phyloP scores from a whole-genome alignment of 208 protist species.

The Wallacemonas sp. region DNA sequence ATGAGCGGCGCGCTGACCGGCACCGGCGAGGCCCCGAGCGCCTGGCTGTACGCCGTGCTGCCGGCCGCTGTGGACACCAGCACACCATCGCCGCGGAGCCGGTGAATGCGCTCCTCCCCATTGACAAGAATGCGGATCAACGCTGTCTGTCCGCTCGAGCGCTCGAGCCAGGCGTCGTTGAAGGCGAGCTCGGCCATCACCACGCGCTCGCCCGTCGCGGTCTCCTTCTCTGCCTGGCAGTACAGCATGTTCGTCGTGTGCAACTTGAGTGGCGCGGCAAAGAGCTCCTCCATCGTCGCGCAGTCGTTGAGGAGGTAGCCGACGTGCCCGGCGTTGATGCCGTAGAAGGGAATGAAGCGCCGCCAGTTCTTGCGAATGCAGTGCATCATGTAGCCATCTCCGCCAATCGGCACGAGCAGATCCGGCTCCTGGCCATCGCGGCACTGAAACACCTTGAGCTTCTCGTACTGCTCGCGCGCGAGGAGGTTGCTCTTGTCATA shows the following conservation, averaged over 20 bases:
- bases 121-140: slow-evolving; percentile 90
- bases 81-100: slow-evolving; percentile 85
- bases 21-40: slow-evolving; percentile 86
- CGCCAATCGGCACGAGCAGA: slow-evolving; percentile 90
- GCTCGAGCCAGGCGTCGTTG: slow-evolving; percentile 93
- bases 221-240: slow-evolving; percentile 81
- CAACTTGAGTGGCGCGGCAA: slow-evolving; percentile 84
- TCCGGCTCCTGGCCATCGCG: slow-evolving; percentile 75
- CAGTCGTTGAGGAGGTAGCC: slow-evolving; percentile 88
- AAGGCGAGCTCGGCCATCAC: slow-evolving; percentile 85
- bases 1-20: slow-evolving; percentile 87
- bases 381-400: slow-evolving; percentile 93
- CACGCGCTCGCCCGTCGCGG: slow-evolving; percentile 58
- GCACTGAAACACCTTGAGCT: slow-evolving; percentile 74
- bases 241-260: slow-evolving; percentile 89
- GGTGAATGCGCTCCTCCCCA: slow-evolving; percentile 80
- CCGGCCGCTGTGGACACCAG: slow-evolving; percentile 87
- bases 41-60: slow-evolving; percentile 88
- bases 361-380: slow-evolving; percentile 91
- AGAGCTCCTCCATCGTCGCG: slow-evolving; percentile 79
- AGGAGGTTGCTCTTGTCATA: slow-evolving; percentile 86
- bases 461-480: slow-evolving; percentile 82
- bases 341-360: slow-evolving; percentile 92
- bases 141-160: slow-evolving; percentile 87
- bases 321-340: slow-evolving; percentile 89